Evolutionary conservation across 345 rosid genomes (phyloP).

Genomic region (Reutealis trisperma): DNA sequence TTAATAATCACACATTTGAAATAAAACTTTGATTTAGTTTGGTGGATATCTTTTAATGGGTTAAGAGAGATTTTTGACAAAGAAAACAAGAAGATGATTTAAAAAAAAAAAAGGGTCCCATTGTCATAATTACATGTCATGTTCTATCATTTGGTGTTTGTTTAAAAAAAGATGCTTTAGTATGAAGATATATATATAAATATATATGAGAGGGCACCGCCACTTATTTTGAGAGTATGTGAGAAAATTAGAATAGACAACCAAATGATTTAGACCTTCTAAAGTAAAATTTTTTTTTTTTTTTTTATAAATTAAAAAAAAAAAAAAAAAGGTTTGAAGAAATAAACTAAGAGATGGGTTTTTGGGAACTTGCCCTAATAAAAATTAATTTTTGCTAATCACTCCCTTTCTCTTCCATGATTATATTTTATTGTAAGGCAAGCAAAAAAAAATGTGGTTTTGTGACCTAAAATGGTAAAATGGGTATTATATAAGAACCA

Average conservation of each 20-base stretch:
- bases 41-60: slow-evolving; percentile 18
- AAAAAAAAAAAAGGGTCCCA: slow-evolving; percentile 38
- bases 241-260: slow-evolving; percentile 35
- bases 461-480: not conserved
- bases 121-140: slow-evolving; percentile 44
- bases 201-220: slow-evolving; percentile 12
- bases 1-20: slow-evolving; percentile 38
- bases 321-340: not conserved
- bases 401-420: not conserved
- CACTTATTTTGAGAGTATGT: slow-evolving; percentile 23
- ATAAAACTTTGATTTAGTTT: slow-evolving; percentile 12
- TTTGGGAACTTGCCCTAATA: slow-evolving; percentile 24
- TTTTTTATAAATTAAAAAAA: not conserved
- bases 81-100: slow-evolving; percentile 14
- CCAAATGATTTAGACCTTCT: slow-evolving; percentile 49
- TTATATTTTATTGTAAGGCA: not conserved
- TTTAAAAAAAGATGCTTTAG: slow-evolving; percentile 39
- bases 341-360: not conserved
- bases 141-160: slow-evolving; percentile 36
- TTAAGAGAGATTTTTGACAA: slow-evolving; percentile 22
- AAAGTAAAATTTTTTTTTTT: slow-evolving; percentile 23
- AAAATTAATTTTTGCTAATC: not conserved
- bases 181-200: slow-evolving; percentile 13
- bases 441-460: not conserved
- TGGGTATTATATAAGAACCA: not conserved